These are phyloP conservation scores for Hanseniaspora nectarophila DNA, from an alignment of 805 yeast species.

Conservation along the genomic window DNA sequence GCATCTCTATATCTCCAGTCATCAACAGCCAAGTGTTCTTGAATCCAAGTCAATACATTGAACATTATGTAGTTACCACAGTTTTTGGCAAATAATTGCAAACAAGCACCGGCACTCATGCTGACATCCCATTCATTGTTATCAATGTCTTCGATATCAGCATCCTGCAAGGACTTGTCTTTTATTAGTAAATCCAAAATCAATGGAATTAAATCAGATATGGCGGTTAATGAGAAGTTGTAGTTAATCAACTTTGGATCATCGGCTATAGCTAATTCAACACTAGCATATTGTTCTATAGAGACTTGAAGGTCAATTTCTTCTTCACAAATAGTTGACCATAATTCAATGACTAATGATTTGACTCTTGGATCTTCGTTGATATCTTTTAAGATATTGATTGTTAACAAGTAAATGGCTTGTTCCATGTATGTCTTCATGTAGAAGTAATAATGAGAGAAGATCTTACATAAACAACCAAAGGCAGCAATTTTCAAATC, in stretches of 20 bases:
- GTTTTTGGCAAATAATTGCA: conserved; percentile 84
- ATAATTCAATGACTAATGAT: conserved; percentile 96
- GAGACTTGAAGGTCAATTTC: conserved; percentile 71
- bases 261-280: conserved; percentile 7
- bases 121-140: conserved; percentile 97
- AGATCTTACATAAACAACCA: conserved; percentile 86
- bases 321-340: conserved; percentile 99
- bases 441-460: conserved; percentile 74
- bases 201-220: conserved; percentile 78
- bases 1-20: conserved; percentile 90
- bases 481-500: conserved; percentile 89
- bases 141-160: conserved; percentile 57
- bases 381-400: conserved; percentile 73
- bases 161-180: conserved; percentile 13
- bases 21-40: conserved; percentile 44
- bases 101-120: conserved; percentile 97
- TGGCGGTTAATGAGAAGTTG: conserved; percentile 77
- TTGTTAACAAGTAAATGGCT: conserved; percentile 82
- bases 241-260: conserved; percentile 43
- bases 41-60: conserved; percentile 76
- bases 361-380: conserved; percentile 66
- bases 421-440: conserved; percentile 96
- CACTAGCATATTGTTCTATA: conserved; percentile 43
- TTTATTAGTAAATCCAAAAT: conserved; percentile 65
- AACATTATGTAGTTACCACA: conserved; percentile 78